A percentile compares a stretch with the other conserved stretches of the same genome.
These are phyloP conservation scores for Solanum acaule DNA, from an alignment of 257 asterid species.

Conservation along the genomic window DNA sequence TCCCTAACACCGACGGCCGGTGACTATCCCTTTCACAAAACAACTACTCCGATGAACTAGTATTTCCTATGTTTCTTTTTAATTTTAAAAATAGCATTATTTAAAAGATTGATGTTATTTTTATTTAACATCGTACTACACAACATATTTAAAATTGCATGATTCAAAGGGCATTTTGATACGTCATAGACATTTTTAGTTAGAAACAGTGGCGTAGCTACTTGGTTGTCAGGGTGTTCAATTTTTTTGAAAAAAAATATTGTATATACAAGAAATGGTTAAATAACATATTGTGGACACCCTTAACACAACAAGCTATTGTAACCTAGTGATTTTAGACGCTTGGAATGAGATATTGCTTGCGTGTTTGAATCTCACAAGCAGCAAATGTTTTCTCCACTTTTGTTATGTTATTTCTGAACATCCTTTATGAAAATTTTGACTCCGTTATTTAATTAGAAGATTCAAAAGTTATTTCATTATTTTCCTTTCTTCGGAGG, in stretches of 20 bases:
- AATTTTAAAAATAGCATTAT: background rate
- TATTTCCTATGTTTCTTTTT: background rate
- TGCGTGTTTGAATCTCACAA: background rate
- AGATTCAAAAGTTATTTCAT: background rate
- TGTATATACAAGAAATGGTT: no score
- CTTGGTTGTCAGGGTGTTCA: background rate
- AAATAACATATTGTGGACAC: background rate
- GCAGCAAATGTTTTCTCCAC: background rate
- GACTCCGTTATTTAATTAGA: no score
- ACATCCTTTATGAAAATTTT: background rate
- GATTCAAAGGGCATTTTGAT: background rate
- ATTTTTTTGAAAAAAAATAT: background rate
- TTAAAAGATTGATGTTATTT: background rate
- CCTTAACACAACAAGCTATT: background rate
- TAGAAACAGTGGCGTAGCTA: background rate
- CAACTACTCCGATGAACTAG: background rate
- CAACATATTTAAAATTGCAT: background rate
- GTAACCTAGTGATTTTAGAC: no score
- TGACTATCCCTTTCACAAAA: background rate
- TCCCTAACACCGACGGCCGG: conserved; percentile 11
- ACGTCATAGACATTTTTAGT: background rate
- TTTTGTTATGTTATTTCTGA: background rate
- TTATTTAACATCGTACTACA: background rate
- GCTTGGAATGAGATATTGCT: background rate
- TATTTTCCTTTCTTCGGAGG: background rate